Evolutionary conservation across 2,329 filamentous ascomycete species (phyloP).

Genomic region (Fusarium sp.): DNA sequence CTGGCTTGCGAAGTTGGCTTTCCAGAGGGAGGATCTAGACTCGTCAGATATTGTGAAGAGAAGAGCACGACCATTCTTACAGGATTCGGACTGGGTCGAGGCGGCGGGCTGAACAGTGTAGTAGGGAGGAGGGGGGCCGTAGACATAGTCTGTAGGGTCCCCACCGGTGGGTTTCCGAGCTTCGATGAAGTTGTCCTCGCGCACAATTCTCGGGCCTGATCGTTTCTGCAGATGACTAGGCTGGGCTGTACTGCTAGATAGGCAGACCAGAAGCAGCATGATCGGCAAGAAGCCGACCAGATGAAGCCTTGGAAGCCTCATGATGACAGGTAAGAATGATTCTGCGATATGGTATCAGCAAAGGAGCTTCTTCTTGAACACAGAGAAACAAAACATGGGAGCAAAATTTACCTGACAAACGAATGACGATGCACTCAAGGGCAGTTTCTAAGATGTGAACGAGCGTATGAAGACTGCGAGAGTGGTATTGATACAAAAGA

Average conservation of each 20-base stretch:
- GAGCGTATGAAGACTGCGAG: conserved; percentile 17
- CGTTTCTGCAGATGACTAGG: conserved; percentile 13
- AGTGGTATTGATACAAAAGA: conserved; percentile 29
- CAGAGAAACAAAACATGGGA: too few species aligned
- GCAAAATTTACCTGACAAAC: conserved; percentile 10
- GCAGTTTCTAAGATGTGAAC: conserved; percentile 3
- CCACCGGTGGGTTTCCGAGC: conserved; percentile 20
- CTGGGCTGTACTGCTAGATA: conserved; percentile 28
- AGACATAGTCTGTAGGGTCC: conserved; percentile 35
- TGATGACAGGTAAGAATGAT: conserved; percentile 46
- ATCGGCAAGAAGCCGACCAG: conserved; percentile 52
- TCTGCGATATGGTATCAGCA: conserved; percentile 14
- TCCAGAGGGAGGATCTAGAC: conserved; percentile 23
- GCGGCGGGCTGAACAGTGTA: conserved; percentile 28
- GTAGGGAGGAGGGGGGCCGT: conserved; percentile 45
- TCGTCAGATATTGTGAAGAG: conserved; percentile 16
- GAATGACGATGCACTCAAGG: conserved; percentile 7
- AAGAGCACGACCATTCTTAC: conserved; percentile 19
- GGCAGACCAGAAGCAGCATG: conserved; percentile 46
- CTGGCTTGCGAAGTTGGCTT: conserved; percentile 14
- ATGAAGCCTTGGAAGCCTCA: conserved; percentile 55
- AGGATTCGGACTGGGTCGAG: conserved; percentile 9
- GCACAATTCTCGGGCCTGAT: conserved; percentile 6
- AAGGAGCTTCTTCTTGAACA: not conserved
- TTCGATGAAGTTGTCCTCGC: conserved; percentile 23